Evolutionary conservation across 2,329 filamentous ascomycete species (phyloP).

Genomic region (Septoria linicola): DNA sequence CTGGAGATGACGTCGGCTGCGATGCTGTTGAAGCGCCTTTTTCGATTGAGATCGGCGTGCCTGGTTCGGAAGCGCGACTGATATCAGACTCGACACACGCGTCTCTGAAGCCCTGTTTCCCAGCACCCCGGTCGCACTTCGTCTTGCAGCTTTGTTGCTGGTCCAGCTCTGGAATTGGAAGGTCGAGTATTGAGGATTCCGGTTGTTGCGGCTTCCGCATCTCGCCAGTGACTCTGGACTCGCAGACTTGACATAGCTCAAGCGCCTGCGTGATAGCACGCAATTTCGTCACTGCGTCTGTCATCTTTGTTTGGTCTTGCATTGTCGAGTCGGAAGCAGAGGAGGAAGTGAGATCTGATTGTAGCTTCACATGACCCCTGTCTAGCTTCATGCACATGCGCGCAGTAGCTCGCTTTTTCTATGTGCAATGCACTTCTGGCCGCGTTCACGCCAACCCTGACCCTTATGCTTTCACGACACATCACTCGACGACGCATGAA

Average conservation of each 20-base stretch:
- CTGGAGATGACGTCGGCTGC: neutral
- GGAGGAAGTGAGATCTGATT: neutral
- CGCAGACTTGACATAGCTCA: slow-evolving; percentile 8
- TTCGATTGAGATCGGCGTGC: neutral
- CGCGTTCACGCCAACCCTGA: no score
- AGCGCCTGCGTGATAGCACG: slow-evolving; percentile 3
- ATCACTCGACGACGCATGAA: no score
- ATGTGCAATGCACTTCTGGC: no score
- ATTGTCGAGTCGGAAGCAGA: neutral
- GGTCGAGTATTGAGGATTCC: slow-evolving; percentile 7
- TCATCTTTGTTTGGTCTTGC: neutral
- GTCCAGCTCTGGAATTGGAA: neutral
- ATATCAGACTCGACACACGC: no score
- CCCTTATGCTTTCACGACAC: no score
- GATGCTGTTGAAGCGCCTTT: neutral
- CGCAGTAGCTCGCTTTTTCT: no score
- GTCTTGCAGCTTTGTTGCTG: neutral
- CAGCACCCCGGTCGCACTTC: no score
- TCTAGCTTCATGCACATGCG: no score
- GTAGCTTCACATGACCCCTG: no score
- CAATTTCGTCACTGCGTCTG: slow-evolving; percentile 5
- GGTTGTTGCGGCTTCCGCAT: neutral
- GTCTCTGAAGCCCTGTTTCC: no score
- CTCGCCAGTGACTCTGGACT: slow-evolving; percentile 6
- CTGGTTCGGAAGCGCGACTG: neutral